phyloP scores from a whole-genome alignment of 371 early-diverging fungal genomes.

The Saksenaea vasiformis region DNA sequence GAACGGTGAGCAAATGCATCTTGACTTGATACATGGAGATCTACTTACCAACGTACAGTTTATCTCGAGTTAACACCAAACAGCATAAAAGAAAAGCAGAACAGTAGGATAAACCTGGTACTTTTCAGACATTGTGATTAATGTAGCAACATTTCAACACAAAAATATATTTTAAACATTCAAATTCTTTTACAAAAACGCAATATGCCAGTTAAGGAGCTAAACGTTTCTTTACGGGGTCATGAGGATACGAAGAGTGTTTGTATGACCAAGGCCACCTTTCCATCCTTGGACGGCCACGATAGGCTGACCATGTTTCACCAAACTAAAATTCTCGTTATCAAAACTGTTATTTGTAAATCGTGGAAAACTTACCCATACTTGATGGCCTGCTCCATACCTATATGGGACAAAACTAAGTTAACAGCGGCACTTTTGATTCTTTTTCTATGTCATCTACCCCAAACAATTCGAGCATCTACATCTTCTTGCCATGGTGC shows the following conservation, averaged over 20 bases:
- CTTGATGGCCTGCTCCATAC: slow-evolving; percentile 62
- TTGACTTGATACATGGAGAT: no score
- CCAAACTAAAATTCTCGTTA: neutral
- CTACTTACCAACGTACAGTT: no score
- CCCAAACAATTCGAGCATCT: slow-evolving; percentile 79
- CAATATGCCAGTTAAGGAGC: neutral
- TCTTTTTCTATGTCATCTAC: slow-evolving; percentile 23
- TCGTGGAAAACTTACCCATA: slow-evolving; percentile 23
- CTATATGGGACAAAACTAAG: neutral
- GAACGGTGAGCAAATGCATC: no score
- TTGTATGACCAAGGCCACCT: slow-evolving; percentile 80
- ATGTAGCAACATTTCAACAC: no score
- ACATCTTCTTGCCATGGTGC: slow-evolving; percentile 87
- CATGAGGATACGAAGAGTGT: slow-evolving; percentile 77
- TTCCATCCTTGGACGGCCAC: slow-evolving; percentile 84
- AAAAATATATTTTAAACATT: no score
- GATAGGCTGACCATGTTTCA: slow-evolving; percentile 65
- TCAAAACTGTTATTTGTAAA: neutral
- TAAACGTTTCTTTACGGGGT: slow-evolving; percentile 23
- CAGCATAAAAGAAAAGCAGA: no score
- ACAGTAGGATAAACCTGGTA: no score
- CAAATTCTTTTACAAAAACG: no score
- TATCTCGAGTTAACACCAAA: no score
- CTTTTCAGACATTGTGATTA: no score
- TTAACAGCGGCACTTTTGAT: neutral